A percentile compares a stretch with the other conserved stretches of the same genome.
phyloP scores from a whole-genome alignment of 768 basidiomycete genomes.

The Lentinula aciculospora region DNA sequence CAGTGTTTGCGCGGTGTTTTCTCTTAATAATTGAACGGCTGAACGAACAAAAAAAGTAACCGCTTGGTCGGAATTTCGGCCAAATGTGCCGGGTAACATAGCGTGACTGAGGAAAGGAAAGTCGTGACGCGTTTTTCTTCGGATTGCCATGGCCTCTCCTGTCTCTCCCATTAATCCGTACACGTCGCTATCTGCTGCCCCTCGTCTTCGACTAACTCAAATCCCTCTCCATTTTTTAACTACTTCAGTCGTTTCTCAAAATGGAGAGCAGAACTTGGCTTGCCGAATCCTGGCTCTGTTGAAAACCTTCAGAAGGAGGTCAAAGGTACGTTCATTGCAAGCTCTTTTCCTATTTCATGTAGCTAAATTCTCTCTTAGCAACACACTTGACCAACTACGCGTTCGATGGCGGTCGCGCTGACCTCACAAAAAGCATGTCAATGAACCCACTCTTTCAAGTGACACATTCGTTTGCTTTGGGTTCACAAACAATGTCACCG shows the following conservation, averaged over 20 bases:
- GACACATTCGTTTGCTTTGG: slow-evolving; percentile 91
- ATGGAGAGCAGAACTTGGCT: slow-evolving; percentile 77
- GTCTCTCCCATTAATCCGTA: slow-evolving; percentile 30
- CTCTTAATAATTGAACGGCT: too few species aligned
- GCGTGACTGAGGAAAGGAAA: neutral
- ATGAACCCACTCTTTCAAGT: slow-evolving; percentile 97
- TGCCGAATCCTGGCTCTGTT: slow-evolving; percentile 88
- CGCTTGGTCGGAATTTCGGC: too few species aligned
- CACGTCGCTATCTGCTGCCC: slow-evolving; percentile 19
- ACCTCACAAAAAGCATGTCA: slow-evolving; percentile 90
- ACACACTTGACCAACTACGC: slow-evolving; percentile 92
- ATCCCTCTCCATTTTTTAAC: slow-evolving; percentile 46
- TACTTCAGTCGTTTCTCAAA: slow-evolving; percentile 68
- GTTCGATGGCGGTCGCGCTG: slow-evolving; percentile 96
- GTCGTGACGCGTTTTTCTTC: slow-evolving; percentile 5
- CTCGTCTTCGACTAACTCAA: neutral
- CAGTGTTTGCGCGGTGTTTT: too few species aligned
- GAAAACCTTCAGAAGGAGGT: slow-evolving; percentile 94
- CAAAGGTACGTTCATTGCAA: slow-evolving; percentile 55
- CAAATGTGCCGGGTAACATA: neutral
- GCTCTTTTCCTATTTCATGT: slow-evolving; percentile 1
- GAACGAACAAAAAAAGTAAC: too few species aligned
- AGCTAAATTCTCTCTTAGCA: slow-evolving; percentile 36
- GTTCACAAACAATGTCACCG: slow-evolving; percentile 76
- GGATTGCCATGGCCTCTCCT: slow-evolving; percentile 37